Base-by-base conservation (phyloP, 345 rosid species). In the Salix purpurea region DNA sequence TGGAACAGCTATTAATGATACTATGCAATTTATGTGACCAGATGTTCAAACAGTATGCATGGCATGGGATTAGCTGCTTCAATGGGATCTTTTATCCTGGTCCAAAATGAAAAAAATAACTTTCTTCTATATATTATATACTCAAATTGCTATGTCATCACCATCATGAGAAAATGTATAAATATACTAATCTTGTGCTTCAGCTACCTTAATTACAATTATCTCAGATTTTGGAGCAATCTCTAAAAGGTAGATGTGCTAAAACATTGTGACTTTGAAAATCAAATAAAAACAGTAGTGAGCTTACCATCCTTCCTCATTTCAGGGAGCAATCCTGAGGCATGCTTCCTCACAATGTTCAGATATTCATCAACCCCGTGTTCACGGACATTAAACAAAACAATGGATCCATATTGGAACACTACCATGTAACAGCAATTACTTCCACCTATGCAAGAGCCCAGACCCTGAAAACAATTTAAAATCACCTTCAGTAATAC, bases 261-360 rank as follows among this genome's bases (percentile, higher is more conserved):
- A 40, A 52, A 1, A 23, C 64, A 58, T 13, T 28, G 30, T 19
- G 24, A 54, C 8, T 24, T 58, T 58, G n/a, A 34, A 67, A 60
- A 44, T 10, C 4, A 71, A 6, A 65, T 28, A 66, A 70, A 13
- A 65, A 58, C 67, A 26, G 69, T 13, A 54, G 67, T 21, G 52
- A 78, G 60, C 92, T 88, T 82, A 91, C 99, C 99, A 81, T 95
- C 98, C 84, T 91, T 95, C 83, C 89, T 90, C 99, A 91, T 93
- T 76, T 95, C 99, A 8, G 93, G 90, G 66, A 93, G 98, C 94
- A 91, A 83, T 46, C 96, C 97, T 40, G 91, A 90, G 40, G 99
- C 90, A 82, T 93, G 96, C 58, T 86, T 89, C 85, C 89, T 92
- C 58, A 95, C 93, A 74, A 96, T 89, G 78, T 91, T 93, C 71